Evolutionary conservation across 192 early-diverging fungal genomes (phyloP).

Genomic region (Bifiguratus adelaidae): DNA sequence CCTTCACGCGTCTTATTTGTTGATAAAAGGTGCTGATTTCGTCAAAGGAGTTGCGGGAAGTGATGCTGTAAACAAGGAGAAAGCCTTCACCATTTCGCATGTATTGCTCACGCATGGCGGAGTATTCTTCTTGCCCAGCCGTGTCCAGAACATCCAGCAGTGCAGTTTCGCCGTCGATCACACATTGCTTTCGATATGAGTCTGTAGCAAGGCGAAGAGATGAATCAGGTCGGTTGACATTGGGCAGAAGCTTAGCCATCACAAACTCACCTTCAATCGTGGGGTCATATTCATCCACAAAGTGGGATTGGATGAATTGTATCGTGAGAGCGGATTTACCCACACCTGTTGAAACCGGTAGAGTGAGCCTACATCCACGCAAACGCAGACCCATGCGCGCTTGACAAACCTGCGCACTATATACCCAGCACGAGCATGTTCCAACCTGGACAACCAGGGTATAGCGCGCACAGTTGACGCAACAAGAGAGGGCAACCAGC

Average conservation of each 20-base stretch:
- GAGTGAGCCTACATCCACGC: no score
- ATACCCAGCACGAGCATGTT: no score
- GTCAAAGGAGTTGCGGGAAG: constrained; percentile 84
- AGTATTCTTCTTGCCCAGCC: constrained; percentile 90
- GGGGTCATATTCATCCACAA: constrained; percentile 92
- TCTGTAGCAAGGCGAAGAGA: no score
- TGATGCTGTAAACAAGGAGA: constrained; percentile 87
- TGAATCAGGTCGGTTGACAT: not conserved
- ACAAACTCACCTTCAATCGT: constrained; percentile 75
- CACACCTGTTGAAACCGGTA: constrained; percentile 40
- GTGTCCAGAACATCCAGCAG: constrained; percentile 93
- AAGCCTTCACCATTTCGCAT: constrained; percentile 96
- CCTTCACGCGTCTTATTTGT: constrained; percentile 94
- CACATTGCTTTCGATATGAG: constrained; percentile 93
- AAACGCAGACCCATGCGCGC: no score
- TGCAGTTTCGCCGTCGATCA: constrained; percentile 81
- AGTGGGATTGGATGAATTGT: constrained; percentile 75
- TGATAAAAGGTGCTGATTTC: constrained; percentile 85
- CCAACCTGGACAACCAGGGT: no score
- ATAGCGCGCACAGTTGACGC: no score
- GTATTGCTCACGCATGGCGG: constrained; percentile 92
- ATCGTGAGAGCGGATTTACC: constrained; percentile 82
- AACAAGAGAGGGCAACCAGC: no score
- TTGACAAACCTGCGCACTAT: no score
- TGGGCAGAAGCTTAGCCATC: no score